These are phyloP conservation scores for Kodamaea leandrae DNA, from an alignment of 805 yeast genomes.

Conservation along the genomic window DNA sequence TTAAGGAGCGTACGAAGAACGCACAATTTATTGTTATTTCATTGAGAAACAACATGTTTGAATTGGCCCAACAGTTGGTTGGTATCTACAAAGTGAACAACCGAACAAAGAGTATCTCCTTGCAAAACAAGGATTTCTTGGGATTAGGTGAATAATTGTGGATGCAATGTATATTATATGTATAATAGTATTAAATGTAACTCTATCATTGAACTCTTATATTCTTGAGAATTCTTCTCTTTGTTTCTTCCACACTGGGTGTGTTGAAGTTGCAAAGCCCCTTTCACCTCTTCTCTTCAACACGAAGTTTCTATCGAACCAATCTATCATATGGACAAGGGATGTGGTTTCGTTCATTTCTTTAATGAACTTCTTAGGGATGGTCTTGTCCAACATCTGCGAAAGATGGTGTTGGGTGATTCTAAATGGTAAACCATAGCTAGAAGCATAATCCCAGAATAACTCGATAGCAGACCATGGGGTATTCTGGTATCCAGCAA, in stretches of 20 bases:
- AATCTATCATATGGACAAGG: constrained; percentile 68
- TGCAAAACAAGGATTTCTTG: constrained; percentile 59
- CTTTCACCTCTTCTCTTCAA: constrained; percentile 64
- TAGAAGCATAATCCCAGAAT: constrained; percentile 74
- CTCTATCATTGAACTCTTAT: not conserved
- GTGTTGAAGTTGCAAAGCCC: constrained; percentile 60
- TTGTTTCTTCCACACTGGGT: constrained; percentile 27
- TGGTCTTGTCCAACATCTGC: constrained; percentile 71
- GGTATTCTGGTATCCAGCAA: constrained; percentile 66
- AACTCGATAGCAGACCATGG: constrained; percentile 92
- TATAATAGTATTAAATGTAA: constrained; percentile 2
- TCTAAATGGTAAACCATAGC: constrained; percentile 82
- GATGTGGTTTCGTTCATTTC: constrained; percentile 62
- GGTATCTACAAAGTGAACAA: constrained; percentile 94
- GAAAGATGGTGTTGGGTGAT: constrained; percentile 83
- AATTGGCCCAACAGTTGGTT: constrained; percentile 87
- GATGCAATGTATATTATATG: constrained; percentile 8
- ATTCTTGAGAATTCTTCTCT: constrained; percentile 10
- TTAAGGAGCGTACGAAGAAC: constrained; percentile 90
- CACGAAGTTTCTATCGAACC: constrained; percentile 72
- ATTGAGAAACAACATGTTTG: constrained; percentile 95
- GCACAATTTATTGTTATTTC: constrained; percentile 97
- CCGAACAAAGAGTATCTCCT: constrained; percentile 81
- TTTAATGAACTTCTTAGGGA: constrained; percentile 31
- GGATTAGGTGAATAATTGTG: constrained; percentile 4